Conservation (phyloP, 2,329 filamentous ascomycete genomes). For the Fusarium anthophilum region DNA sequence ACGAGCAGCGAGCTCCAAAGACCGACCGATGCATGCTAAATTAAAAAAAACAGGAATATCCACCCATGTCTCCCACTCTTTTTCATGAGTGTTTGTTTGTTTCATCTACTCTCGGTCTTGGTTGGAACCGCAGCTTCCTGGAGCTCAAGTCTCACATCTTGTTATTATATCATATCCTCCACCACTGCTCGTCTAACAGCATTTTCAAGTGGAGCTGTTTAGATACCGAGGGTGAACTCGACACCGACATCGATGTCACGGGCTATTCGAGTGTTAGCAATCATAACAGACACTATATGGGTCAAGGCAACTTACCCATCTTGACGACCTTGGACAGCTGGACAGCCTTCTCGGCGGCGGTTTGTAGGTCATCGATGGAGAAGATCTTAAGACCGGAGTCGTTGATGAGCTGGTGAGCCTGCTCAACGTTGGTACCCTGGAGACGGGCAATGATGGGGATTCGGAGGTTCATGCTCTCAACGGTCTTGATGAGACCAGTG, state of each 20-base stretch:
- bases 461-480: conserved; percentile 92
- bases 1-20: conserved; percentile 33
- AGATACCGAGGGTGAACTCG: conserved; percentile 95
- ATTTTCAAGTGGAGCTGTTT: conserved; percentile 49
- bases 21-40: conserved; percentile 43
- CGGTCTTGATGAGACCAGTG: conserved; percentile 93
- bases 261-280: conserved; percentile 59
- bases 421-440: conserved; percentile 98
- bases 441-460: conserved; percentile 97
- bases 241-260: conserved; percentile 97
- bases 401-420: conserved; percentile 91
- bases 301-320: conserved; percentile 73
- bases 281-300: background rate
- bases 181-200: conserved; percentile 25
- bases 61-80: conserved; percentile 32
- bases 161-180: conserved; percentile 43
- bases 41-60: conserved; percentile 42
- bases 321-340: conserved; percentile 99
- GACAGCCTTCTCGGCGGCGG: conserved; percentile 95
- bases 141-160: conserved; percentile 36
- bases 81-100: conserved; percentile 14
- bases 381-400: conserved; percentile 99
- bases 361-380: conserved; percentile 98
- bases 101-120: conserved; percentile 27
- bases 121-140: conserved; percentile 20